Conservation (phyloP, 495 filamentous ascomycete species). For the Chaetomium fimeti region DNA sequence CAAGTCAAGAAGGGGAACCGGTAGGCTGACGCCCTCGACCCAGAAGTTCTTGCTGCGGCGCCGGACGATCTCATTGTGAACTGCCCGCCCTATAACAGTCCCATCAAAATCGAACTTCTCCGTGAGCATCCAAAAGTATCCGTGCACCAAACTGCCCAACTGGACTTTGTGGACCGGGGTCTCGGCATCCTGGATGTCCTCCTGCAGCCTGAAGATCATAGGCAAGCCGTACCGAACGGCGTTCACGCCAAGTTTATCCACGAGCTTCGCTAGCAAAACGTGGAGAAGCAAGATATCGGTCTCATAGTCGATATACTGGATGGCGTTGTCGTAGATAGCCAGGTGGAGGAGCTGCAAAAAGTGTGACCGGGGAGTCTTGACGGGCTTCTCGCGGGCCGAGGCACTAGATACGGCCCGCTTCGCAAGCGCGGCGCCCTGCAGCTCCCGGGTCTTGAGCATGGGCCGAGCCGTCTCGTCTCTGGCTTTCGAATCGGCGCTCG, state of each 20-base stretch:
- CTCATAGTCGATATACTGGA: slow-evolving; percentile 66
- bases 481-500: slow-evolving; percentile 60
- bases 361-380: slow-evolving; percentile 56
- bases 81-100: slow-evolving; percentile 60
- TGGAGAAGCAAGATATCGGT: slow-evolving; percentile 73
- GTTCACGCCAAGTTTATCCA: slow-evolving; percentile 79
- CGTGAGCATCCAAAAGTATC: slow-evolving; percentile 76
- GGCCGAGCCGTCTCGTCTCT: slow-evolving; percentile 53
- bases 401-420: slow-evolving; percentile 69
- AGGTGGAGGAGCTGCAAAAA: slow-evolving; percentile 85
- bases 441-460: slow-evolving; percentile 37
- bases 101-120: slow-evolving; percentile 76
- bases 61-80: slow-evolving; percentile 72
- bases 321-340: slow-evolving; percentile 78
- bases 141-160: slow-evolving; percentile 78
- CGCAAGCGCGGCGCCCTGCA: slow-evolving; percentile 40
- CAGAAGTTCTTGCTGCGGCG: slow-evolving; percentile 70
- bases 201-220: slow-evolving; percentile 84
- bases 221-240: slow-evolving; percentile 74
- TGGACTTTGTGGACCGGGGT: slow-evolving; percentile 65
- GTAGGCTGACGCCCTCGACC: slow-evolving; percentile 67
- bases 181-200: slow-evolving; percentile 68
- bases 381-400: slow-evolving; percentile 58
- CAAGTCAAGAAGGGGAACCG: slow-evolving; percentile 58
- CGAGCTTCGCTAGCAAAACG: slow-evolving; percentile 66